Evolutionary conservation across 495 filamentous ascomycete species (phyloP), one percentile per base, ranked within the genome.

Genomic region (Filosporella fistucella): DNA sequence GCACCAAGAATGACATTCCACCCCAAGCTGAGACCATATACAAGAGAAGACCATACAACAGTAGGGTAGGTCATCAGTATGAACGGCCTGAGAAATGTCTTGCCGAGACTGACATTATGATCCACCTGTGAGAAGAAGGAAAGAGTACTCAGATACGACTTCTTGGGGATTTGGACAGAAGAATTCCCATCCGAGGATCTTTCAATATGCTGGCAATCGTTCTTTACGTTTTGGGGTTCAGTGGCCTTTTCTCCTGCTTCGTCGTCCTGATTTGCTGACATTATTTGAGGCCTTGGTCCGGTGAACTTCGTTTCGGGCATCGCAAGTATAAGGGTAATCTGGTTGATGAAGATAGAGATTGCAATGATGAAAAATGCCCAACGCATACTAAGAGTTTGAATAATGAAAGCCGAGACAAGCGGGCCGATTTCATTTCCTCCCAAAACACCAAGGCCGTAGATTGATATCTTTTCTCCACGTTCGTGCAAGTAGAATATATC

Each of bases 401-500:
- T 49, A 20, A 49, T 49, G 26, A 22, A 49, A 3, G 47, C 47
- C 1, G 47, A 49, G 26, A 42, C 29, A 11, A 49, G 26, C 11
- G 47, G 47, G n/a, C 47, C 47, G n/a, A 42, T 49, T 20, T 49
- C 47, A 17, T 49, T 42, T 8, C 47, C 47, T 1, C 47, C 47
- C 1, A 44, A 23, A n/a, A 51, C 47, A 4, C 39, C 40, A 3
- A 51, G 40, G 1, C 47, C 47, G 24, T 51, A 44, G 14, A 51
- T 22, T 5, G 47, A 44, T 9, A 51, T 44, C 16, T 51, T 51
- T 24, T 51, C 47, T 29, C 47, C 47, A 10, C 47, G 14, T 13
- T 49, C 47, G 17, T 51, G 47, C 10, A 44, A 41, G 32, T 44
- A 51, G 23, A 44, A 44, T 4, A 51, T 51, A 23, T 51, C 47